Conservation (phyloP, 306 rosid genomes). For the Medicago truncatula region DNA sequence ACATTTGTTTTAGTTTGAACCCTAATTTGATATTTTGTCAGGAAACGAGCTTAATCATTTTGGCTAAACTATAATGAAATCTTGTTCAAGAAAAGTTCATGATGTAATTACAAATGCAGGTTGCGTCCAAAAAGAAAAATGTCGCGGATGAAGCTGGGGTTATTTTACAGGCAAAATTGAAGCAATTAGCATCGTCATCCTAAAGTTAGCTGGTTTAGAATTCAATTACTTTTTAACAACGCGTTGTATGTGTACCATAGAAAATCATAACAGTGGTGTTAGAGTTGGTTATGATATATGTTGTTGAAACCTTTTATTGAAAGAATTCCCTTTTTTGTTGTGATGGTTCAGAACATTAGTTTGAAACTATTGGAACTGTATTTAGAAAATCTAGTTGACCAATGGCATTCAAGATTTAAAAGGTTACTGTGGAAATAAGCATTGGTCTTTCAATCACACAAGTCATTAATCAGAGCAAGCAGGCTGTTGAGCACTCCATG, state of each 20-base stretch:
- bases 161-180: constrained; percentile 76
- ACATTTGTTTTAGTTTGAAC: neutral
- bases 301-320: neutral
- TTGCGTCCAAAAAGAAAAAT: constrained; percentile 83
- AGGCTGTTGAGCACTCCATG: neutral
- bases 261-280: constrained; percentile 35
- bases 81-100: neutral
- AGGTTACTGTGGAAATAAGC: neutral
- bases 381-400: constrained; percentile 33
- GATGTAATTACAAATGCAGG: constrained; percentile 56
- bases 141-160: constrained; percentile 73
- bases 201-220: constrained; percentile 40
- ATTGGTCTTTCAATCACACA: constrained; percentile 17
- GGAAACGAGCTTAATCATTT: neutral
- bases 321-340: neutral
- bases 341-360: constrained; percentile 1
- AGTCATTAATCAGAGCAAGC: neutral
- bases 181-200: constrained; percentile 67
- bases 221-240: constrained; percentile 33
- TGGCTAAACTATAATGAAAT: neutral
- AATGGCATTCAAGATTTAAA: constrained; percentile 18
- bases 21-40: neutral
- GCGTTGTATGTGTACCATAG: constrained; percentile 44
- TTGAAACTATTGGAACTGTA: constrained; percentile 27
- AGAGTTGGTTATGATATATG: constrained; percentile 35